Evolutionary conservation across 2,329 filamentous ascomycete species (phyloP).

Genomic region (Cladophialophora carrionii): DNA sequence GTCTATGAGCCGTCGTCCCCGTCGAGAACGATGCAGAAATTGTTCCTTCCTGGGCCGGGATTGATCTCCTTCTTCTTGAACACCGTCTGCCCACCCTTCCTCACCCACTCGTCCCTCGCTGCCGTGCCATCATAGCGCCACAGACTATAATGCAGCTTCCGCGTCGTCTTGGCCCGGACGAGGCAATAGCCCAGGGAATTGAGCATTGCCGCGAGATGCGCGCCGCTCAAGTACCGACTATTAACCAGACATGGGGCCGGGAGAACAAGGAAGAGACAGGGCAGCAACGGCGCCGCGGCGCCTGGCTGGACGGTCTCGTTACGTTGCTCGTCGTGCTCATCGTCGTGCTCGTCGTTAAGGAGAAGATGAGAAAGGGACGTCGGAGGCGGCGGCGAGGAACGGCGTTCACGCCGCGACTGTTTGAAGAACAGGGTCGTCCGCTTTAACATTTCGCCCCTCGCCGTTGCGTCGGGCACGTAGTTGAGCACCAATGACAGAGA

Average conservation of each 20-base stretch:
- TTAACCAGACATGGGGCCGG: slow-evolving; percentile 87
- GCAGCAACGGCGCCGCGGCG: slow-evolving; percentile 58
- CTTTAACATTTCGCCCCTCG: slow-evolving; percentile 81
- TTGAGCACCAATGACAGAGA: slow-evolving; percentile 92
- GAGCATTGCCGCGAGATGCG: slow-evolving; percentile 73
- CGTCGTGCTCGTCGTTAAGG: too few relatives aligned
- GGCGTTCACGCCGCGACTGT: background rate
- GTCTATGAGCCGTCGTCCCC: background rate
- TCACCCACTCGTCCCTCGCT: slow-evolving; percentile 19
- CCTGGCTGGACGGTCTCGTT: too few relatives aligned
- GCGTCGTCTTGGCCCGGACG: slow-evolving; percentile 70
- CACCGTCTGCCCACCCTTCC: slow-evolving; percentile 37
- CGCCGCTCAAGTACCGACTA: slow-evolving; percentile 82
- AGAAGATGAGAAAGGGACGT: too few relatives aligned
- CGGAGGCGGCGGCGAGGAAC: background rate
- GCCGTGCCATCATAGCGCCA: slow-evolving; percentile 61
- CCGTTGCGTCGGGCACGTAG: slow-evolving; percentile 77
- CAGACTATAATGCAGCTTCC: slow-evolving; percentile 87
- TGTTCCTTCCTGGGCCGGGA: slow-evolving; percentile 77
- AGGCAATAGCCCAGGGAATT: slow-evolving; percentile 70
- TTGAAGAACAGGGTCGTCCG: slow-evolving; percentile 71
- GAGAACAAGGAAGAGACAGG: slow-evolving; percentile 83
- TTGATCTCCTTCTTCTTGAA: slow-evolving; percentile 78
- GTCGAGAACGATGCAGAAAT: slow-evolving; percentile 79
- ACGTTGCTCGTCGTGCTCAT: too few relatives aligned